Evolutionary conservation across 257 asterid species (phyloP).

Genomic region (Nemophila menziesii): DNA sequence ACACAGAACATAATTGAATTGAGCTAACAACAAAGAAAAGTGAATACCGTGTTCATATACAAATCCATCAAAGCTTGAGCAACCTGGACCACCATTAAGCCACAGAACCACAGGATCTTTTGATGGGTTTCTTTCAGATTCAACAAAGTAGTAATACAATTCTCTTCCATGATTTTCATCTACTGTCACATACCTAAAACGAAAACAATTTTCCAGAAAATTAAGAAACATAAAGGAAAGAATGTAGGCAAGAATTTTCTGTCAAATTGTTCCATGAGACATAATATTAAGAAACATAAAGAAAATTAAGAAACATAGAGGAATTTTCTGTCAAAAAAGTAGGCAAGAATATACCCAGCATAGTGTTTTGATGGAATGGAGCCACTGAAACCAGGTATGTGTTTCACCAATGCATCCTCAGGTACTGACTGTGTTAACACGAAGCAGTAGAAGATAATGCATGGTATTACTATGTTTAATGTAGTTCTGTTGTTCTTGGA

Average conservation of each 20-base stretch:
- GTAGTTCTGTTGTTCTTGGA: background rate
- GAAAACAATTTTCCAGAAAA: constrained; percentile 1
- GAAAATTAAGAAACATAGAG: constrained; percentile 3
- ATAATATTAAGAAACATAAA: background rate
- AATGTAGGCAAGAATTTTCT: background rate
- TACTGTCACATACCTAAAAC: constrained; percentile 56
- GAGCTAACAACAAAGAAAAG: background rate
- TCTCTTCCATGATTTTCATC: constrained; percentile 59
- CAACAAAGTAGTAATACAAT: constrained; percentile 77
- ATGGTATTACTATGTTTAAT: background rate
- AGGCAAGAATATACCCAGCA: constrained; percentile 48
- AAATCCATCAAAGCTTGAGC: constrained; percentile 97
- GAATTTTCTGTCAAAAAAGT: background rate
- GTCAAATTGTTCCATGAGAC: background rate
- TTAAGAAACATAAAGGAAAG: background rate
- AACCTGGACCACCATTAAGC: constrained; percentile 99
- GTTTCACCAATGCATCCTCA: constrained; percentile 38
- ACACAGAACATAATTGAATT: background rate
- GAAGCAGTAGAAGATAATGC: constrained; percentile 7
- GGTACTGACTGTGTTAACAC: constrained; percentile 43
- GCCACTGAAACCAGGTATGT: constrained; percentile 69
- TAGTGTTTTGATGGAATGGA: constrained; percentile 71
- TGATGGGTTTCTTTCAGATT: constrained; percentile 60
- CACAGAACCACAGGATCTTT: constrained; percentile 82
- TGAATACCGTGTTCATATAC: constrained; percentile 82